These are phyloP conservation scores for Paecilomyces niveus DNA, from an alignment of 2,329 filamentous ascomycete genomes.

Conservation along the genomic window DNA sequence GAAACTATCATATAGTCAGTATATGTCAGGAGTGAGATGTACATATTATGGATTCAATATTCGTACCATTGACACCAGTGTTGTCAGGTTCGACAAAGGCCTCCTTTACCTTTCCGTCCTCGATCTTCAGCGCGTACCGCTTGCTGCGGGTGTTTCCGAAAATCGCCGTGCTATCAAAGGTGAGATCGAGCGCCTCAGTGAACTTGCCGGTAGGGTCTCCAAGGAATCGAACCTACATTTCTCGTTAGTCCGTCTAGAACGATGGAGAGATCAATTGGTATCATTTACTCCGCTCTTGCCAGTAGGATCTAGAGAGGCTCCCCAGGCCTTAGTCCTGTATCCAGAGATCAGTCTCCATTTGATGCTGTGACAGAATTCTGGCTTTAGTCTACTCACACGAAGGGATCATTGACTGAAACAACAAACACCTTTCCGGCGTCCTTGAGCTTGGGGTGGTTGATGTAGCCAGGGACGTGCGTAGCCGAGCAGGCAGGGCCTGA, in stretches of 20 bases:
- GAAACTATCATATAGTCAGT: slow-evolving; percentile 30
- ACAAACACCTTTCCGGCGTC: slow-evolving; percentile 80
- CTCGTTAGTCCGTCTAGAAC: background rate
- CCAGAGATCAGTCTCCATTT: slow-evolving; percentile 1
- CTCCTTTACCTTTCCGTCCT: slow-evolving; percentile 77
- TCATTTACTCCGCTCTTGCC: slow-evolving; percentile 66
- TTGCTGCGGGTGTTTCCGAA: slow-evolving; percentile 80
- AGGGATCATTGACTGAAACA: slow-evolving; percentile 87
- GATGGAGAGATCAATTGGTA: background rate
- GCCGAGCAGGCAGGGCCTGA: slow-evolving; percentile 56
- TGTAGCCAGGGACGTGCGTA: slow-evolving; percentile 77
- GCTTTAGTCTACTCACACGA: slow-evolving; percentile 61
- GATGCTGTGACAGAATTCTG: background rate
- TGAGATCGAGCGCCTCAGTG: slow-evolving; percentile 74
- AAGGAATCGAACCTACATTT: slow-evolving; percentile 71
- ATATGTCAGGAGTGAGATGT: background rate
- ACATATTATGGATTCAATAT: background rate
- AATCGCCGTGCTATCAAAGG: slow-evolving; percentile 70
- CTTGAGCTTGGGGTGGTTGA: slow-evolving; percentile 70
- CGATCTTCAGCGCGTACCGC: slow-evolving; percentile 75
- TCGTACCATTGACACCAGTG: slow-evolving; percentile 67
- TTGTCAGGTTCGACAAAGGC: slow-evolving; percentile 82
- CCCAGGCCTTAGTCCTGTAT: slow-evolving; percentile 83
- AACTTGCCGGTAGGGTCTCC: slow-evolving; percentile 74
- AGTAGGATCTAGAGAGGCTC: slow-evolving; percentile 65